phyloP scores from a whole-genome alignment of 805 yeast genomes.

The Yarrowia yakushimensis region DNA sequence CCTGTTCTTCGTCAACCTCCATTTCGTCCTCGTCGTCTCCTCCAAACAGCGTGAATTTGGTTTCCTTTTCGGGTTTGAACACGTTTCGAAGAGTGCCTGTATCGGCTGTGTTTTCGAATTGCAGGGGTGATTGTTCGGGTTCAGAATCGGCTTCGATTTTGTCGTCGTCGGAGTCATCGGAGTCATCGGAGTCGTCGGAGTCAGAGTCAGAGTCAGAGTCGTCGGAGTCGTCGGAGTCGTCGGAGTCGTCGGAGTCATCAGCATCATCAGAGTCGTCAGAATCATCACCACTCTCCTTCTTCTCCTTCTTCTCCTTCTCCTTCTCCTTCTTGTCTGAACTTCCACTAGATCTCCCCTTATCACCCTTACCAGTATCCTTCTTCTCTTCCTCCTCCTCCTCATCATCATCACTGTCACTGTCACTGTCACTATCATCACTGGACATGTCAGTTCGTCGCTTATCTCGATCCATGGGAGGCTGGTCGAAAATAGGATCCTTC shows the following conservation, averaged over 20 bases:
- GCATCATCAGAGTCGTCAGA: slow-evolving; percentile 7
- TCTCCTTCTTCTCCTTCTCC: neutral
- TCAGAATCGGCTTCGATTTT: neutral
- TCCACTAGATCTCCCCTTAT: neutral
- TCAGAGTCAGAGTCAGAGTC: slow-evolving; percentile 19
- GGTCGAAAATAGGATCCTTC: neutral
- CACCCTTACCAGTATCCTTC: neutral
- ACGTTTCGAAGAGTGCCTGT: slow-evolving; percentile 27
- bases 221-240: neutral
- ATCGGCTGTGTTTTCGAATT: slow-evolving; percentile 12
- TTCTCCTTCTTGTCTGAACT: neutral
- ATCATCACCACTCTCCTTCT: neutral
- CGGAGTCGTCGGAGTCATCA: slow-evolving; percentile 15
- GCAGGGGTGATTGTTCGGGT: neutral
- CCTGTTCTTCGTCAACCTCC: slow-evolving; percentile 23
- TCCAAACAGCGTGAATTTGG: slow-evolving; percentile 30
- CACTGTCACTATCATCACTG: neutral
- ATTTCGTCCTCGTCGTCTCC: slow-evolving; percentile 26
- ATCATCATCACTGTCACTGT: neutral
- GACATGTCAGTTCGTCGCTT: slow-evolving; percentile 1
- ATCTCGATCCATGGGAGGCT: slow-evolving; percentile 16
- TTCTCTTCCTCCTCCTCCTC: neutral
- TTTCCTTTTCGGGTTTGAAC: slow-evolving; percentile 27
- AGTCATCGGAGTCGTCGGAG: slow-evolving; percentile 19
- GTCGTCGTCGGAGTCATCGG: slow-evolving; percentile 22